These are phyloP conservation scores for Bidens hawaiensis DNA, from an alignment of 140 eudicot genomes.

Conservation along the genomic window DNA sequence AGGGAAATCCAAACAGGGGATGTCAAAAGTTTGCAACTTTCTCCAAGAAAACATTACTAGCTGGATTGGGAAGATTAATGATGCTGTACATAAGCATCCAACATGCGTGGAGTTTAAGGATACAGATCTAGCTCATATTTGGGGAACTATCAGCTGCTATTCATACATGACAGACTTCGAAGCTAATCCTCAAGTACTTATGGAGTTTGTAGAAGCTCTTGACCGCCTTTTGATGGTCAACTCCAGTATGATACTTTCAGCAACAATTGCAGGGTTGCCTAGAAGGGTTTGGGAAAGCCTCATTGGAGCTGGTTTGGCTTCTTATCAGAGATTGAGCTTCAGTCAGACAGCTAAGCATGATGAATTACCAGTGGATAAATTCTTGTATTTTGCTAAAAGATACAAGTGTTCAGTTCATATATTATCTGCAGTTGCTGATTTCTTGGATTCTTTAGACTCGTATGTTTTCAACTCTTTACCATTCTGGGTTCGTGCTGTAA, in stretches of 20 bases:
- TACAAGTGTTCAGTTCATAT: constrained; percentile 60
- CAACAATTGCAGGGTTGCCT: constrained; percentile 29
- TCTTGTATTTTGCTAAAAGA: constrained; percentile 52
- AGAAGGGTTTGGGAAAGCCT: constrained; percentile 58
- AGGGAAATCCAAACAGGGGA: constrained; percentile 31
- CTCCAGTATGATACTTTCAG: constrained; percentile 52
- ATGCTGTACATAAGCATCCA: constrained; percentile 27
- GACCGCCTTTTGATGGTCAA: constrained; percentile 53
- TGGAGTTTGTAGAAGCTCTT: constrained; percentile 69
- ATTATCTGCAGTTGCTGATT: constrained; percentile 71
- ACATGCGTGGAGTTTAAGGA: constrained; percentile 30
- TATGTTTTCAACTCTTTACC: constrained; percentile 32
- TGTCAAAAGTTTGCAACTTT: constrained; percentile 27
- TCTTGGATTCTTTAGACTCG: constrained; percentile 61
- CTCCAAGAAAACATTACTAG: constrained; percentile 31
- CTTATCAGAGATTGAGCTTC: constrained; percentile 40
- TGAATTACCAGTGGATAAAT: constrained; percentile 37
- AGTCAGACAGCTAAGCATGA: constrained; percentile 20
- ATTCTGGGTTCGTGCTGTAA: too few relatives aligned
- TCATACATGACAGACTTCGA: constrained; percentile 48
- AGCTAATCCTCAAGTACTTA: constrained; percentile 37
- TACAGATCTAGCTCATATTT: constrained; percentile 50
- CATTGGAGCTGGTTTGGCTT: constrained; percentile 70
- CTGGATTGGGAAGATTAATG: constrained; percentile 50
- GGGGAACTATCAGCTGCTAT: constrained; percentile 73